These are phyloP conservation scores for Scedosporium apiospermum DNA, from an alignment of 2,329 filamentous ascomycete species.

Conservation along the genomic window DNA sequence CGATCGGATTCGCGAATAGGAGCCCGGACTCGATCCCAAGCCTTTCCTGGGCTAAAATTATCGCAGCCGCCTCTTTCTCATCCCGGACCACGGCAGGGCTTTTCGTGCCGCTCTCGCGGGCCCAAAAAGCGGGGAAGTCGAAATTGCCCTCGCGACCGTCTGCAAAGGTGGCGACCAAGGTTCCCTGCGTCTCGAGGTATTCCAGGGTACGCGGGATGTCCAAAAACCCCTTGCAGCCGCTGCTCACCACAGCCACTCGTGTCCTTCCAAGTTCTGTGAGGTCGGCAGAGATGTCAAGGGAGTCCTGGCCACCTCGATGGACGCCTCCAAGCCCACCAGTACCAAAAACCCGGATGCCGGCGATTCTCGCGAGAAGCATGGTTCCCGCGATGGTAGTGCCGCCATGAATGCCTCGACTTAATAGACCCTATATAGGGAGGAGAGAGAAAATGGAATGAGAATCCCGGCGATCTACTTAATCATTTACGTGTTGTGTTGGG, in stretches of 20 bases:
- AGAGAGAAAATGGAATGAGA: neutral
- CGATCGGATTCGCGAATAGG: conserved; percentile 83
- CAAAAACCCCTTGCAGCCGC: conserved; percentile 91
- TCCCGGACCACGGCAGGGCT: conserved; percentile 68
- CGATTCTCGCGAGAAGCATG: conserved; percentile 78
- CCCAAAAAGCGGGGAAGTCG: conserved; percentile 90
- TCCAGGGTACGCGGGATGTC: conserved; percentile 88
- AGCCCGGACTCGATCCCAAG: conserved; percentile 70
- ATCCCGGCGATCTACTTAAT: neutral
- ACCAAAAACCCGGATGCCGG: conserved; percentile 86
- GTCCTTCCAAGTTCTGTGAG: conserved; percentile 88
- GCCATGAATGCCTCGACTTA: conserved; percentile 64
- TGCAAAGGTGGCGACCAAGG: conserved; percentile 80
- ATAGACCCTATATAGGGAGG: conserved; percentile 38
- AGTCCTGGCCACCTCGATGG: conserved; percentile 75
- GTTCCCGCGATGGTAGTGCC: conserved; percentile 92
- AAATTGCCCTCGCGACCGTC: conserved; percentile 64
- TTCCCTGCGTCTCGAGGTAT: conserved; percentile 61
- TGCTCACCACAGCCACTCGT: conserved; percentile 77
- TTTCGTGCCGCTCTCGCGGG: conserved; percentile 70
- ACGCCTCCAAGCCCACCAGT: conserved; percentile 93
- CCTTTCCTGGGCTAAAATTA: conserved; percentile 69
- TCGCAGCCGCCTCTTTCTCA: conserved; percentile 78
- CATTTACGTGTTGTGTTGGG: neutral
- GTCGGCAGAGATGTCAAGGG: conserved; percentile 92